These are phyloP conservation scores for Mycena albidolilacea DNA, from an alignment of 768 basidiomycete species.

Conservation along the genomic window DNA sequence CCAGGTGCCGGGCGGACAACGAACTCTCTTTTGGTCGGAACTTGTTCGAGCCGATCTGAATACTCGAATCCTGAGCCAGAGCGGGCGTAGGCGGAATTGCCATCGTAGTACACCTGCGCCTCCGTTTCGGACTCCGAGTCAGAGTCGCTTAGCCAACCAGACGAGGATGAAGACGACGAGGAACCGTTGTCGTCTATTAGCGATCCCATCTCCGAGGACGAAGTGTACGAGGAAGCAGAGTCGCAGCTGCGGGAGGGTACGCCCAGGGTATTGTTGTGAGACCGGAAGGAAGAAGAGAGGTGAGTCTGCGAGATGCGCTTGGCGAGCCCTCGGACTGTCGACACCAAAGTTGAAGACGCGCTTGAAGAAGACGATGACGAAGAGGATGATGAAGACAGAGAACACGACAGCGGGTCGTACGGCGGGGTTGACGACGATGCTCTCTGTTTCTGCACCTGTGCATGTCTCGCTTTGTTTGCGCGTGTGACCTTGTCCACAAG, in stretches of 20 bases:
- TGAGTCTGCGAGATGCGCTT: slow-evolving; percentile 68
- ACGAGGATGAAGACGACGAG: slow-evolving; percentile 64
- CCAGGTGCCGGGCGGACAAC: slow-evolving; percentile 63
- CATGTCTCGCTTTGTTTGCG: slow-evolving; percentile 59
- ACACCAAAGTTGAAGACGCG: slow-evolving; percentile 54
- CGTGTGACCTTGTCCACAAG: slow-evolving; percentile 68
- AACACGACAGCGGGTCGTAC: slow-evolving; percentile 49
- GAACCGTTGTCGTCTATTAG: slow-evolving; percentile 76
- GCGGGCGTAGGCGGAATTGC: slow-evolving; percentile 42
- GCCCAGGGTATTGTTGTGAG: slow-evolving; percentile 53
- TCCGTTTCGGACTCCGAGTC: slow-evolving; percentile 59
- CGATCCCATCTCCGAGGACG: slow-evolving; percentile 72
- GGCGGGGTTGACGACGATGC: slow-evolving; percentile 59
- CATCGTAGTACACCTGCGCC: slow-evolving; percentile 51
- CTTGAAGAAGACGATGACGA: slow-evolving; percentile 52
- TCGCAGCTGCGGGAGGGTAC: slow-evolving; percentile 61
- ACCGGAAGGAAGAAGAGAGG: slow-evolving; percentile 49
- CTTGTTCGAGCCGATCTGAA: slow-evolving; percentile 32
- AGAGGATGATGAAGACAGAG: slow-evolving; percentile 48
- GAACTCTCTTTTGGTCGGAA: slow-evolving; percentile 58
- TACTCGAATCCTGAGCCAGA: slow-evolving; percentile 41
- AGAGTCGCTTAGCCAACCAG: slow-evolving; percentile 67
- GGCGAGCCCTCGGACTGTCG: slow-evolving; percentile 72
- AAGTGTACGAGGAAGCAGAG: slow-evolving; percentile 55
- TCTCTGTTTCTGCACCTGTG: slow-evolving; percentile 54